Percentiles rank a stretch among this genome's conserved stretches.
Evolutionary conservation across 345 rosid species (phyloP).

Genomic region (Eucalyptus grandis): DNA sequence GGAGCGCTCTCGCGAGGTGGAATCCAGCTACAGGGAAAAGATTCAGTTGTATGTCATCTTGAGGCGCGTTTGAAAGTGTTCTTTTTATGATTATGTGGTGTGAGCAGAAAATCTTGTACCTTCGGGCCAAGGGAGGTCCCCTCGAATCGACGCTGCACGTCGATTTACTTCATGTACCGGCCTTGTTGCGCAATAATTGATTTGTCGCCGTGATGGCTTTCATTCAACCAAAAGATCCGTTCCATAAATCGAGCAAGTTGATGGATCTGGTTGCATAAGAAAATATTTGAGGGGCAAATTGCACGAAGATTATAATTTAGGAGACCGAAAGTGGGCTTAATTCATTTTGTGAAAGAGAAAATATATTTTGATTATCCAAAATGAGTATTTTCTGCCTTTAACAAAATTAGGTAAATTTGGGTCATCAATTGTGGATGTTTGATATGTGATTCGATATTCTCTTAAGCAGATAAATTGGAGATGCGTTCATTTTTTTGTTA

Average conservation of each 20-base stretch:
- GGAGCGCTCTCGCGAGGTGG: neutral
- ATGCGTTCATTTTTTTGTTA: neutral
- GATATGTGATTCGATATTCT: neutral
- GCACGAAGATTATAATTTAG: neutral
- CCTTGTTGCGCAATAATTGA: neutral
- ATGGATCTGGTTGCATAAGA: neutral
- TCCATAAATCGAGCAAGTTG: neutral
- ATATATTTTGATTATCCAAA: neutral
- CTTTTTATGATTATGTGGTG: neutral
- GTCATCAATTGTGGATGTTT: rapidly evolving
- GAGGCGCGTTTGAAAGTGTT: neutral
- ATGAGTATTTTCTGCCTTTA: neutral
- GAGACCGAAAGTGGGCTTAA: neutral
- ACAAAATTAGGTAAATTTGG: neutral
- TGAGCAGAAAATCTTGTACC: neutral
- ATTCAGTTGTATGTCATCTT: neutral
- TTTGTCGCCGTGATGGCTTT: neutral
- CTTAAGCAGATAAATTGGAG: neutral
- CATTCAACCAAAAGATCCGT: neutral
- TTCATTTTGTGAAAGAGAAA: neutral
- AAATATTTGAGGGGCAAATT: neutral
- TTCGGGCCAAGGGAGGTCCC: neutral
- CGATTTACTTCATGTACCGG: neutral
- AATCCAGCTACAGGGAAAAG: neutral
- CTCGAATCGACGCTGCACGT: neutral